Evolutionary conservation across 495 filamentous ascomycete genomes (phyloP), one percentile per base, ranked within the genome.

Genomic region (Penicillium manginii): DNA sequence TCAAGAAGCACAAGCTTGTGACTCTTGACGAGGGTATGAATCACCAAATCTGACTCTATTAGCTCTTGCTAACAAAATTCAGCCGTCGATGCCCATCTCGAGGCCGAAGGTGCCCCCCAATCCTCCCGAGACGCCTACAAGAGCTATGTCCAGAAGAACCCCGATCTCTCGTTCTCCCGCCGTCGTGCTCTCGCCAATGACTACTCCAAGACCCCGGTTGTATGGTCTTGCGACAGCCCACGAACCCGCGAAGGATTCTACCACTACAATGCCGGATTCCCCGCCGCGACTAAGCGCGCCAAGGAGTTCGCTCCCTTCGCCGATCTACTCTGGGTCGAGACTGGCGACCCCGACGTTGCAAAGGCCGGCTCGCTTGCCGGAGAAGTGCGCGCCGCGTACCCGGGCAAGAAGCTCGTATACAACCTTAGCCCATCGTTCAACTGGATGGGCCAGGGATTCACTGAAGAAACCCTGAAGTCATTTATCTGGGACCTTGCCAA

Each of bases 281-380:
- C 80, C 29, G 92, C 93, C 1, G 94, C 94, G 1, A 96, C 91
- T 39, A 97, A 97, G 76, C 89, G 94, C 54, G 91, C 93, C 2
- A 87, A 92, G 57, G 90, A 87, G 43, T 98, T 96, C 57, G 92
- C 84, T 3, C 94, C 94, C 2, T 96, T 90, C 71, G 93, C 94
- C 5, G 94, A 98, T 69, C 87, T 98, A 5, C 84, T 98, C 18
- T 98, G 94, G 94, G 88, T 98, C 11, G 94, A 98, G 76, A 98
- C 94, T 4, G 94, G 90, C 32, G 87, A 91, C 65, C 94, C 94
- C 9, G 84, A 84, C 49, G 91, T 98, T 26, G 71, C 83, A 43
- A 90, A 94, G 47, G 91, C 90, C 2, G 76, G 78, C 6, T 78
- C 78, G 55, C 92, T 98, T 60, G 89, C 91, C 1, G 78, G 80